Evolutionary conservation across 176 grass and related monocot genomes (phyloP), one percentile per base, ranked within the genome.

Genomic region (Aegilops bicornis): DNA sequence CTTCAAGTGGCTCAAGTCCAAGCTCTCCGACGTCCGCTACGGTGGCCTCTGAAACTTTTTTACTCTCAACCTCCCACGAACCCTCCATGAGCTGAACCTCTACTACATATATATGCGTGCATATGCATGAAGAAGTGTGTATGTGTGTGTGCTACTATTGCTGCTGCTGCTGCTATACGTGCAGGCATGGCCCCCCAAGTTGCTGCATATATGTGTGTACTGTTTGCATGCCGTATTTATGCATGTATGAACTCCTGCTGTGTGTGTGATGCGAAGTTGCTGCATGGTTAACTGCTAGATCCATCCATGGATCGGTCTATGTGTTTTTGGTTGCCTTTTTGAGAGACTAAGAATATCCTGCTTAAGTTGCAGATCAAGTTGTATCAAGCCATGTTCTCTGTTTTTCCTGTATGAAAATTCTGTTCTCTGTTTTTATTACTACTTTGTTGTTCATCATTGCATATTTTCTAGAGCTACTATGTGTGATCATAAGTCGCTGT

Each of bases 1-100:
- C 84, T 77, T 99, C 86, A 99, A 99, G 94, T 99, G 97, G 97
- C 87, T 99, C 94, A 99, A 99, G 89, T 81, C 82, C 87, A 96
- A 99, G 94, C 77, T 96, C 85, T 90, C 97, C 33, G 92, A 96
- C 86, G 43, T 88, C 29, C 84, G 92, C 86, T 96, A 94, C 82
- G 92, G 92, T 70, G 90, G 90, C 78, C 78, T 91, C 86, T 91
- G 78, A 91, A 85, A 29, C 19, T 2, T 25, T 32, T 3, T 17
- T 39, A 8, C 37, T 27, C 4, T 31, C 17, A 23, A 32, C 47
- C 30, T 12, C 19, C 10, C 2, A 48, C 47, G 15, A 17, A 1
- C 27, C 23, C 6, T 75, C 42, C 72, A 75, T 75, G 72, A 74
- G 17, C 25, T 20, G 2, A 25, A 25, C 6, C n/a, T 32, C 13